Evolutionary conservation across 306 rosid genomes (phyloP), one percentile per base, ranked within the genome.

Genomic region (Vicia faba): DNA sequence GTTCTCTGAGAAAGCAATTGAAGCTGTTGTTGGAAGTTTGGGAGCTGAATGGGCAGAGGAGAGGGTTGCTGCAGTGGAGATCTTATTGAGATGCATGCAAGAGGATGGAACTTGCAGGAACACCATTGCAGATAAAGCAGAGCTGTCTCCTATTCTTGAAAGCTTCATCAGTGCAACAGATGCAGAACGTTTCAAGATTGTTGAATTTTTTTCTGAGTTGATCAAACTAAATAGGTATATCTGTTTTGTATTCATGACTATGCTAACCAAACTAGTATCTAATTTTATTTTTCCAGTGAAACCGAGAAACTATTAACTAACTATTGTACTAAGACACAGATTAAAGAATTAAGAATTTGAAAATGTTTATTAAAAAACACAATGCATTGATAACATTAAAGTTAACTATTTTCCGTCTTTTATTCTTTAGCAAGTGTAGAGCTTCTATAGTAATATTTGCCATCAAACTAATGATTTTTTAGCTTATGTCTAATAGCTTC

Each of bases 41-140:
- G 83, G 83, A 81, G 88, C 91, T 40, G 92, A 80, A 39, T 68
- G 51, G 69, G 69, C 66, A 16, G 92, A 83, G 74, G 98, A 89
- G 83, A 79, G 87, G 71, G 75, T 81, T 80, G 86, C 96, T 15
- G 93, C 97, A 11, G 84, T 89, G 45, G 83, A 81, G 71, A 88
- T 89, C 75, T 85, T 89, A 56, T 60, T 84, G 49, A 82, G 82
- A 76, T 93, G 96, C 83, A 92, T 88, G 76, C 80, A 83, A 50
- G 85, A 83, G 73, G 93, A 93, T 66, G 97, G 96, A 26, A 79
- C 77, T 38, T 89, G 95, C 77, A 82, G 98, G 79, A 84, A 79
- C 62, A 46, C 41, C 44, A 89, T 89, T 76, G 88, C 91, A 31
- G 96, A 89, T 56, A 84, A 82, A 61, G 89, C 89, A 63, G 85